Conservation (phyloP, 345 rosid species). For the Heritiera littoralis region DNA sequence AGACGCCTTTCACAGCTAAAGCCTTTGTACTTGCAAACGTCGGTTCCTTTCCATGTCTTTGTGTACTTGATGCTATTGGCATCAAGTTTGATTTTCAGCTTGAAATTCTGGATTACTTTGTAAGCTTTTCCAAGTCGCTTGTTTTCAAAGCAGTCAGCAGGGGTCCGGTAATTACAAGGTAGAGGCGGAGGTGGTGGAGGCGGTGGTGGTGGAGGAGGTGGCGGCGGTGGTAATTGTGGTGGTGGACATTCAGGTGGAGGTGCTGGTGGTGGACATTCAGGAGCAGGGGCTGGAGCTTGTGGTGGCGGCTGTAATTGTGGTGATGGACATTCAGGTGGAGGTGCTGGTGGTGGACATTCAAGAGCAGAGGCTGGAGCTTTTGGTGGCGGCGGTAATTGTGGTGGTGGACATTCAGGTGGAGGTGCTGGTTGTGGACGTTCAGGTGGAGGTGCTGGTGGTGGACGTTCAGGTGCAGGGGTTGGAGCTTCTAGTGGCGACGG, state of each 20-base stretch:
- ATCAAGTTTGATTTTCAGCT: neutral
- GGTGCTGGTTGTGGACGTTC: no score
- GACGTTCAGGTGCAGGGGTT: no score
- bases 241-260: neutral
- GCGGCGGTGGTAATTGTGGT: neutral
- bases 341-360: neutral
- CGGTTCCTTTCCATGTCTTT: slow-evolving; percentile 23
- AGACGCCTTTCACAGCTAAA: slow-evolving; percentile 37
- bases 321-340: neutral
- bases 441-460: no score
- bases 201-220: slow-evolving; percentile 13
- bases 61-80: slow-evolving; percentile 9
- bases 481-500: no score
- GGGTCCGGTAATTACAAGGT: neutral
- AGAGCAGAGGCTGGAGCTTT: no score
- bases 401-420: no score
- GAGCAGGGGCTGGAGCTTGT: neutral
- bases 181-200: slow-evolving; percentile 17
- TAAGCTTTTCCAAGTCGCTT: slow-evolving; percentile 4
- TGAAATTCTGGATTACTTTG: slow-evolving; percentile 33
- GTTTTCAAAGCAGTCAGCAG: slow-evolving; percentile 1
- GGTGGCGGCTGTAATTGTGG: neutral
- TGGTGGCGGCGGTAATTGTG: no score
- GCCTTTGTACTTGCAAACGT: slow-evolving; percentile 42
- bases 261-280: neutral